Evolutionary conservation across 768 basidiomycete genomes (phyloP), one percentile per base, ranked within the genome.

Genomic region (Termitomyces sp.): DNA sequence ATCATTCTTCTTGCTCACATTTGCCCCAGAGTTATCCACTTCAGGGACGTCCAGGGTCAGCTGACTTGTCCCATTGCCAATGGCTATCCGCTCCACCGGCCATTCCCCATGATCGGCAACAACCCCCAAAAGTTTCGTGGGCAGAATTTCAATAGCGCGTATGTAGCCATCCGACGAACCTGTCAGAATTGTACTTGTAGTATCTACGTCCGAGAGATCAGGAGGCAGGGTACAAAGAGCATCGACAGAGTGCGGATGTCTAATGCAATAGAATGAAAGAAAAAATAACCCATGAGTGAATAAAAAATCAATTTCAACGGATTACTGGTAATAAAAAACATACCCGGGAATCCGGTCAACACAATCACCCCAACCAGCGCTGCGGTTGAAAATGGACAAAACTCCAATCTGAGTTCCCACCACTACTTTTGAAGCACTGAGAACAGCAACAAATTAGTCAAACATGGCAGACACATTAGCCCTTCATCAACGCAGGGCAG

Each of bases 121-220:
- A 50, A 95, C 87, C 20, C 95, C 95, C 45, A 96, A 74, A 33
- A 98, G 79, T 68, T 92, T 92, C 55, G 90, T 94, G 1, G 95
- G 95, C 57, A 95, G 78, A 36, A 97, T 76, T 66, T 94, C 84
- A 2, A 95, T 87, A 16, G 91, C 91, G 46, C 94, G 84, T 42
- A 98, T 78, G 65, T 92, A 80, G 0, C 95, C 95, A 68, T 98
- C 94, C 6, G 93, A 93, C 0, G 94, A 96, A 6, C 94, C 94
- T 0, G 94, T 94, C 1, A 94, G 80, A 58, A 97, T 81, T 1
- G 87, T 83, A 66, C 83, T 86, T 7, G 81, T 73, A 16, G 85
- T 80, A 65, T 87, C 81, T 57, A 84, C 80, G 49, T 80, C 79
- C 1, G 83, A 79, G 56, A 89, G 77, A 20, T 77, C 77, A 4